Evolutionary conservation across 768 basidiomycete species (phyloP).

Genomic region (Leccinum pellstonianum): DNA sequence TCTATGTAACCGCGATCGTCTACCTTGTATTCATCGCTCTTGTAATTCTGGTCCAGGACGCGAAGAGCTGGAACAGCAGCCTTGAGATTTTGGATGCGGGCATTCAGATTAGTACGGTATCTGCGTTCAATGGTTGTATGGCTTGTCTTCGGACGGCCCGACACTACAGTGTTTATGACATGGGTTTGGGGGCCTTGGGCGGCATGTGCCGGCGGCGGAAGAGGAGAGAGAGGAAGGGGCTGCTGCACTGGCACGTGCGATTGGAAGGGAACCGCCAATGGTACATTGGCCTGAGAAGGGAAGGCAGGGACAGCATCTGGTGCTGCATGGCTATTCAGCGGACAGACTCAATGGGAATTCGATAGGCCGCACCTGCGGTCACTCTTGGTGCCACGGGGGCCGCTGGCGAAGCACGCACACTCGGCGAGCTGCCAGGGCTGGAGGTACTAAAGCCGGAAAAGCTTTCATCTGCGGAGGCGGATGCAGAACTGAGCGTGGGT

Average conservation of each 20-base stretch:
- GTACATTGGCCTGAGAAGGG: constrained; percentile 14
- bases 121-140: constrained; percentile 89
- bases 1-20: constrained; percentile 86
- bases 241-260: constrained; percentile 25
- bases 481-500: constrained; percentile 33
- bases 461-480: constrained; percentile 32
- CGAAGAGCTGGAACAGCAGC: constrained; percentile 82
- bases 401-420: constrained; percentile 31
- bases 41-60: constrained; percentile 58
- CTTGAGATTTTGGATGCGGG: constrained; percentile 77
- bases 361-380: constrained; percentile 16
- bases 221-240: constrained; percentile 39
- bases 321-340: constrained; percentile 15
- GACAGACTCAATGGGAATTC: not conserved
- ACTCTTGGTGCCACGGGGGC: constrained; percentile 23
- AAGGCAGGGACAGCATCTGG: constrained; percentile 23
- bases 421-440: constrained; percentile 31
- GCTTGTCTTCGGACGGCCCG: constrained; percentile 60
- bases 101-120: constrained; percentile 86
- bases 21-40: constrained; percentile 48
- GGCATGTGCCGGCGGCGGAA: constrained; percentile 31
- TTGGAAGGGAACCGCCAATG: constrained; percentile 36
- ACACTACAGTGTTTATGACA: constrained; percentile 17
- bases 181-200: constrained; percentile 26
- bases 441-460: constrained; percentile 24